These are phyloP conservation scores for Yarrowia alimentaria DNA, from an alignment of 805 yeast genomes.

Conservation along the genomic window DNA sequence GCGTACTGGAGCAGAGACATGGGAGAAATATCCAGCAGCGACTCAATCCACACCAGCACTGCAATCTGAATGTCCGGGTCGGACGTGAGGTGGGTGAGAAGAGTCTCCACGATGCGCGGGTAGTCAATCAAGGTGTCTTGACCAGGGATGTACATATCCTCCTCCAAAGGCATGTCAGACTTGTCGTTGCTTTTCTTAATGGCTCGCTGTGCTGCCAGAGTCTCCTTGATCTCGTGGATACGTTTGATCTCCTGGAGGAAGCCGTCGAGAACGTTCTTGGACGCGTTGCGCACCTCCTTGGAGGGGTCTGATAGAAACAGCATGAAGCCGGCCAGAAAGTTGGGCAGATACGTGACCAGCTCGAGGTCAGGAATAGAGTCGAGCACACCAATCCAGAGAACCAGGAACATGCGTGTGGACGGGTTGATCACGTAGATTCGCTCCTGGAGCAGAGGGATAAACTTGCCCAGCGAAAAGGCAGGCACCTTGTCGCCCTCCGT, in stretches of 20 bases:
- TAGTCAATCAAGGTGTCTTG: conserved; percentile 83
- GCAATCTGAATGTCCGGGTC: conserved; percentile 76
- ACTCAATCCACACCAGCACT: conserved; percentile 78
- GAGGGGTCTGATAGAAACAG: conserved; percentile 78
- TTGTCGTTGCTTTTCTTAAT: conserved; percentile 32
- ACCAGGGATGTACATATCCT: conserved; percentile 63
- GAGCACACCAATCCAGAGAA: conserved; percentile 89
- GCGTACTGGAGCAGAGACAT: conserved; percentile 68
- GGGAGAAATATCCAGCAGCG: conserved; percentile 70
- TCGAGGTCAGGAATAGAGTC: conserved; percentile 93
- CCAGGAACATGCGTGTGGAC: conserved; percentile 83
- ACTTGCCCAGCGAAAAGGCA: conserved; percentile 81
- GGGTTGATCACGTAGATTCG: conserved; percentile 91
- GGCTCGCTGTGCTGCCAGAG: conserved; percentile 31
- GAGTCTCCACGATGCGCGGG: conserved; percentile 73
- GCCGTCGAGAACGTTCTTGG: conserved; percentile 71
- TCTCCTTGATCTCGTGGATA: conserved; percentile 63
- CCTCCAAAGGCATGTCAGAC: conserved; percentile 42
- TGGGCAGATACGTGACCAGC: conserved; percentile 80
- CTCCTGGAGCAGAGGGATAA: conserved; percentile 88
- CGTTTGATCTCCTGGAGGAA: conserved; percentile 77
- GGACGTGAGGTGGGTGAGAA: conserved; percentile 73
- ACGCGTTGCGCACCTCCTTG: conserved; percentile 81
- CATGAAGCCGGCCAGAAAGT: conserved; percentile 80
- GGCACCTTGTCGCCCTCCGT: conserved; percentile 47